phyloP scores from a whole-genome alignment of 805 yeast genomes.

The Metschnikowia proteae region DNA sequence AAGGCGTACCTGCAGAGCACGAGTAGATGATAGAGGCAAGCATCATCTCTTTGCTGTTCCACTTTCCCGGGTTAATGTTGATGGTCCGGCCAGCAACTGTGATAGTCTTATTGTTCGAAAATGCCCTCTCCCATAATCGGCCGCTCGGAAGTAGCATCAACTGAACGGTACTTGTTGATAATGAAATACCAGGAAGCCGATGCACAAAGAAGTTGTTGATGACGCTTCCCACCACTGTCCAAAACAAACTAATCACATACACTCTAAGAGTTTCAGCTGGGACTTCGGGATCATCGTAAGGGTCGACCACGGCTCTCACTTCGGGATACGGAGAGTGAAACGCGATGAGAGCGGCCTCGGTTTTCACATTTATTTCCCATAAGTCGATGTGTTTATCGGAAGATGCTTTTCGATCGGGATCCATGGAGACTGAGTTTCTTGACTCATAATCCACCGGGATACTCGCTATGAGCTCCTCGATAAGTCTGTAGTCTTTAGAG shows the following conservation, averaged over 20 bases:
- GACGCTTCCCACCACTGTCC: conserved; percentile 52
- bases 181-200: conserved; percentile 49
- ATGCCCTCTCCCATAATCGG: conserved; percentile 33
- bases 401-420: background rate
- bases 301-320: conserved; percentile 61
- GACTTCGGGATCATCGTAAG: conserved; percentile 47
- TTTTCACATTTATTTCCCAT: conserved; percentile 33
- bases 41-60: conserved; percentile 47
- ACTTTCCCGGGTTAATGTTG: conserved; percentile 40
- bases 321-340: conserved; percentile 60
- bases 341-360: conserved; percentile 42
- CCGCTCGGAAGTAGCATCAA: conserved; percentile 39
- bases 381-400: background rate
- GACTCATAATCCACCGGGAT: conserved; percentile 17
- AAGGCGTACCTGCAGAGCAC: conserved; percentile 42
- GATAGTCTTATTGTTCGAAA: conserved; percentile 25
- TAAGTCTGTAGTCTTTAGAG: conserved; percentile 23
- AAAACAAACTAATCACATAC: conserved; percentile 49
- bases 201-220: conserved; percentile 56
- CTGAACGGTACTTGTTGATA: conserved; percentile 39
- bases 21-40: conserved; percentile 40
- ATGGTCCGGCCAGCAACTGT: conserved; percentile 21
- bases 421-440: conserved; percentile 4
- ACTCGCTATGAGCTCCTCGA: conserved; percentile 21
- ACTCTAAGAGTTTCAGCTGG: conserved; percentile 54